Conservation (phyloP, 1,284 basidiomycete species). For the Veloporphyrellus conicus region DNA sequence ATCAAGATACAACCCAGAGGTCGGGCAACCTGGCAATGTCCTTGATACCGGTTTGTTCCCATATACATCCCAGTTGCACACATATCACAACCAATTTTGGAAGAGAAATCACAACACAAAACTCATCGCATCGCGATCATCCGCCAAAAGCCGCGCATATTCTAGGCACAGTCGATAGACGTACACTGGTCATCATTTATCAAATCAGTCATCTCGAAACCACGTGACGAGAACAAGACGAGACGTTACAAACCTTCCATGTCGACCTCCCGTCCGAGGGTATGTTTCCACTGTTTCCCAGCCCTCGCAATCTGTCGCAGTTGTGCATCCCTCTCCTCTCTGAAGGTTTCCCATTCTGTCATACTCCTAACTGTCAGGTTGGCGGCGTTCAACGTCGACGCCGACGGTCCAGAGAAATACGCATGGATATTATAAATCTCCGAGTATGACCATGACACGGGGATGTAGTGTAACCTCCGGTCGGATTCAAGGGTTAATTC, state of each 20-base stretch:
- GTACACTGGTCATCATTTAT: constrained; percentile 49
- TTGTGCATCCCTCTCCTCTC: constrained; percentile 67
- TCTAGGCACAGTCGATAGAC: constrained; percentile 88
- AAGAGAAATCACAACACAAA: constrained; percentile 35
- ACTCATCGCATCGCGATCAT: constrained; percentile 73
- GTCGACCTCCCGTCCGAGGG: constrained; percentile 74
- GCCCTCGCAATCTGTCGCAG: constrained; percentile 79
- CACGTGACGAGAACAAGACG: constrained; percentile 2
- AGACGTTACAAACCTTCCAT: constrained; percentile 69
- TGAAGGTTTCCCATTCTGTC: constrained; percentile 33
- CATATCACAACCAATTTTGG: too few species aligned
- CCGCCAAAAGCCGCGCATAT: constrained; percentile 79
- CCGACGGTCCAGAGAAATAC: constrained; percentile 82
- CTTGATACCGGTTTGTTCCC: too few species aligned
- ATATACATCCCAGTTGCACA: too few species aligned
- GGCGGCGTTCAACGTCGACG: constrained; percentile 52
- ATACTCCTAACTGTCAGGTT: constrained; percentile 35
- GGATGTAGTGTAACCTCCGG: constrained; percentile 87
- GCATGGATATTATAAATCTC: constrained; percentile 91
- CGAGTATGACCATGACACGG: constrained; percentile 77
- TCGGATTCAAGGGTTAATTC: constrained; percentile 4
- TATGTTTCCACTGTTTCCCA: constrained; percentile 86
- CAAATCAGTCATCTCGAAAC: constrained; percentile 11
- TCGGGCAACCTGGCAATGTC: too few species aligned
- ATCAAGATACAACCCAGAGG: too few species aligned